Evolutionary conservation across 2,329 filamentous ascomycete species (phyloP), one percentile per base, ranked within the genome.

Genomic region (Alternaria gaisen): DNA sequence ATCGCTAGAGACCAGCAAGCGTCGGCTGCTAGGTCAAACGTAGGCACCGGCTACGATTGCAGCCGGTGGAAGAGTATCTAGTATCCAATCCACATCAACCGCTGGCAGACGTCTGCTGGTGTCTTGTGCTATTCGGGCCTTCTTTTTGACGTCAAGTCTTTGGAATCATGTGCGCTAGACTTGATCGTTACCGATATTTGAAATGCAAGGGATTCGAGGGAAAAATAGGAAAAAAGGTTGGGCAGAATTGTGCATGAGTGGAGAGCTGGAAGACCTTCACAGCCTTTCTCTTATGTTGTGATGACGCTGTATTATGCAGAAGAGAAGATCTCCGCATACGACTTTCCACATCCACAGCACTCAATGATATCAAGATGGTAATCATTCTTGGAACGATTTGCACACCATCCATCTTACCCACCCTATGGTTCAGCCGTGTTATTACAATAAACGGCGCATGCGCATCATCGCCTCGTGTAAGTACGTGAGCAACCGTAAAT

Each of bases 81-180:
- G 32, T 38, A 20, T 50, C 9, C 30, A 50, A 26, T 32, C 46
- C 46, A 36, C 20, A 26, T 26, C 32, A 50, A 26, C 32, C 46
- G 20, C 32, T 24, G 34, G 36, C 16, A 36, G 20, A 38, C 10
- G 11, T 50, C 12, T 36, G n/a, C 32, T 36, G 38, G 32, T 53
- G 30, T 32, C 16, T 16, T 30, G n/a, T 53, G 32, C 47, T 44
- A 44, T 32, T 53, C 48, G 55, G 55, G 40, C 48, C 48, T 32
- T 58, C 10, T 53, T 30, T 53, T 20, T 18, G 34, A 20, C 18
- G 55, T 28, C 8, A 1, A n/a, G 14, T 28, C 22, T 24, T 11
- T 50, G 32, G 46, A 26, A 38, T 26, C 22, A 36, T 36, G 18
- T 22, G 20, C 46, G 32, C 34, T 34, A 36, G 46, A 32, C 8